phyloP scores from a whole-genome alignment of 179 eudicot genomes.

The Gypsophila paniculata region DNA sequence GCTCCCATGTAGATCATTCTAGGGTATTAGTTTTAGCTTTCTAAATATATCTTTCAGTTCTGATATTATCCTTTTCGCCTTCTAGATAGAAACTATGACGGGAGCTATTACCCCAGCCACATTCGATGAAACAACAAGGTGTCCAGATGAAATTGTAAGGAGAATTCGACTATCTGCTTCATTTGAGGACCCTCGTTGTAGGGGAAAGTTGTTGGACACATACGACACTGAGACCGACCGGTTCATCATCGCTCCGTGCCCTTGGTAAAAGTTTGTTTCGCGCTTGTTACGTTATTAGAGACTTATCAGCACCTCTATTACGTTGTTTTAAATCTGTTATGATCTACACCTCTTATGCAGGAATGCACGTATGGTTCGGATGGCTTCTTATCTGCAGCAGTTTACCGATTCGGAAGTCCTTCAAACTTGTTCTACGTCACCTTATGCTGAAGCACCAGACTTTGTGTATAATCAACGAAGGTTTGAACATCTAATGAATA shows the following conservation, averaged over 20 bases:
- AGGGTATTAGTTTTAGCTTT: constrained; percentile 2
- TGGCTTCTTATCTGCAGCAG: constrained; percentile 38
- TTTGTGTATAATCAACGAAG: constrained; percentile 68
- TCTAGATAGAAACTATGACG: constrained; percentile 68
- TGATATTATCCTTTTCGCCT: constrained; percentile 11
- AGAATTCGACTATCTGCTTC: constrained; percentile 63
- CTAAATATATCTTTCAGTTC: neutral
- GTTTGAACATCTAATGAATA: constrained; percentile 27
- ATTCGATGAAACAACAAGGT: constrained; percentile 74
- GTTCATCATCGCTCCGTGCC: constrained; percentile 66
- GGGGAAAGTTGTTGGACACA: constrained; percentile 65
- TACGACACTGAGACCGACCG: constrained; percentile 68
- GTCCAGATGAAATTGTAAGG: constrained; percentile 85
- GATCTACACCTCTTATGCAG: constrained; percentile 30
- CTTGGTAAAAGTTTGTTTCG: constrained; percentile 47
- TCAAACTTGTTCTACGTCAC: constrained; percentile 68
- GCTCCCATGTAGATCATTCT: neutral
- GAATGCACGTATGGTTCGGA: constrained; percentile 32
- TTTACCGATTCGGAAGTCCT: constrained; percentile 68
- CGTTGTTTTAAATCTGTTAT: neutral
- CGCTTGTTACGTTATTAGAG: constrained; percentile 8
- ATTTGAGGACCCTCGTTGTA: constrained; percentile 56
- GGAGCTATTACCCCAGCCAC: constrained; percentile 65
- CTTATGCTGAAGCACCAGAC: constrained; percentile 87
- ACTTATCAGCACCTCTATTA: neutral